phyloP scores from a whole-genome alignment of 768 basidiomycete genomes.

The Leccinellum albellum region DNA sequence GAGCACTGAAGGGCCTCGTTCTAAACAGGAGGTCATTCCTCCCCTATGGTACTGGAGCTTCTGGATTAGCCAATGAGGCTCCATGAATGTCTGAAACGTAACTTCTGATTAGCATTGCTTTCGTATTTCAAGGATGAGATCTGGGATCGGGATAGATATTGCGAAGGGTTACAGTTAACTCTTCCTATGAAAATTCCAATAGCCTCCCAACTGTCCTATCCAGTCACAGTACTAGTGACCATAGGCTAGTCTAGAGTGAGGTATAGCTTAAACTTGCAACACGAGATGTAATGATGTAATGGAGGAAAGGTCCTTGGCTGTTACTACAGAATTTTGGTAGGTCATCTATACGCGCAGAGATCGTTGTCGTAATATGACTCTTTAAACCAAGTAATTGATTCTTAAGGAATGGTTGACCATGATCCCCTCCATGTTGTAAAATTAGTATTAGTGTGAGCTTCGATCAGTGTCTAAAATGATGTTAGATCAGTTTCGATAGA shows the following conservation, averaged over 20 bases:
- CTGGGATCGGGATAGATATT: no score
- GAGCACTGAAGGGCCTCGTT: constrained; percentile 74
- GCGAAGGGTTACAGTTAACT: not conserved
- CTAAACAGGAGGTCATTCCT: constrained; percentile 57
- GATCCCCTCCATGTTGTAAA: constrained; percentile 45
- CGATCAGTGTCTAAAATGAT: constrained; percentile 45
- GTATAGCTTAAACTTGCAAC: no score
- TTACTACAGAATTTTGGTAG: not conserved
- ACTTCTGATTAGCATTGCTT: not conserved
- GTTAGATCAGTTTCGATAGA: not conserved
- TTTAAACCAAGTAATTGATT: constrained; percentile 42
- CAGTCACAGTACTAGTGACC: no score
- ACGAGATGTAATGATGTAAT: constrained; percentile 1
- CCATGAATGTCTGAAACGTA: not conserved
- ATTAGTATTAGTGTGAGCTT: constrained; percentile 66
- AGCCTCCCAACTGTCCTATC: not conserved
- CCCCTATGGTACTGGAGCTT: not conserved
- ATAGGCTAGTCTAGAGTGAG: not conserved
- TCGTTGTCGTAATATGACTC: not conserved
- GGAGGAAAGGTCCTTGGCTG: not conserved
- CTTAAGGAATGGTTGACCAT: constrained; percentile 45
- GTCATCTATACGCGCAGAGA: not conserved
- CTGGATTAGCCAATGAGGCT: constrained; percentile 7
- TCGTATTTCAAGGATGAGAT: not conserved
- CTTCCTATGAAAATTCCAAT: not conserved